Percentiles rank a stretch among this genome's conserved stretches.
phyloP scores from a whole-genome alignment of 2,329 filamentous ascomycete species.

The Arthroderma sp. region DNA sequence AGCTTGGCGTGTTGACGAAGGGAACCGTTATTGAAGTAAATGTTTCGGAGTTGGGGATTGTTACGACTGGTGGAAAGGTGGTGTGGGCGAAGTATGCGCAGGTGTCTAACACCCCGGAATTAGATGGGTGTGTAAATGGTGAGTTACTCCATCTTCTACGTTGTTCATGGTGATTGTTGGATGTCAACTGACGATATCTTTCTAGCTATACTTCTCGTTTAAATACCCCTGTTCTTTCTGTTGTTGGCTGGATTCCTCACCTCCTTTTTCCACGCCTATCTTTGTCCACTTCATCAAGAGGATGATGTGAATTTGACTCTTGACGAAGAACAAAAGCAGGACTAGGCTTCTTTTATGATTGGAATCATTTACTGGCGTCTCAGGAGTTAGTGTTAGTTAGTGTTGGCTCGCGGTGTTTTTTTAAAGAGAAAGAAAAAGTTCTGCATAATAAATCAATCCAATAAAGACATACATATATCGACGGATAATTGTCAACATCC shows the following conservation, averaged over 20 bases:
- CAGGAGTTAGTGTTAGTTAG: too few relatives aligned
- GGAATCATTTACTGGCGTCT: too few relatives aligned
- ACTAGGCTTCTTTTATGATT: too few relatives aligned
- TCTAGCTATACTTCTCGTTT: slow-evolving; percentile 12
- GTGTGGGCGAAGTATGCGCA: slow-evolving; percentile 82
- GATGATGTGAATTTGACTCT: not conserved
- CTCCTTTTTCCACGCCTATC: not conserved
- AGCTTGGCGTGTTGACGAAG: slow-evolving; percentile 78
- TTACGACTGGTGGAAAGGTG: slow-evolving; percentile 83
- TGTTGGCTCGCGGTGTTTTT: too few relatives aligned
- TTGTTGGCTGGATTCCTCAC: not conserved
- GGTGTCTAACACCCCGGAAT: slow-evolving; percentile 43
- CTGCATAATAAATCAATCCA: too few relatives aligned
- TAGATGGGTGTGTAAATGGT: slow-evolving; percentile 50
- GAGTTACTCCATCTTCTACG: slow-evolving; percentile 14
- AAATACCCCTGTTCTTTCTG: not conserved
- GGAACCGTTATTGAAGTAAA: slow-evolving; percentile 84
- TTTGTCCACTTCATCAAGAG: not conserved
- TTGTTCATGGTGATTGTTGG: not conserved
- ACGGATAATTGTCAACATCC: too few relatives aligned
- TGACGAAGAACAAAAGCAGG: too few relatives aligned
- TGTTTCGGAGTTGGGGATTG: slow-evolving; percentile 77
- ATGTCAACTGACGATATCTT: not conserved
- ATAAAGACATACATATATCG: too few relatives aligned
- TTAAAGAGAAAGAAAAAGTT: too few relatives aligned